A percentile compares a stretch with the other conserved stretches of the same genome.
Conservation (phyloP, 768 basidiomycete species). For the Lyophyllum semitale region DNA sequence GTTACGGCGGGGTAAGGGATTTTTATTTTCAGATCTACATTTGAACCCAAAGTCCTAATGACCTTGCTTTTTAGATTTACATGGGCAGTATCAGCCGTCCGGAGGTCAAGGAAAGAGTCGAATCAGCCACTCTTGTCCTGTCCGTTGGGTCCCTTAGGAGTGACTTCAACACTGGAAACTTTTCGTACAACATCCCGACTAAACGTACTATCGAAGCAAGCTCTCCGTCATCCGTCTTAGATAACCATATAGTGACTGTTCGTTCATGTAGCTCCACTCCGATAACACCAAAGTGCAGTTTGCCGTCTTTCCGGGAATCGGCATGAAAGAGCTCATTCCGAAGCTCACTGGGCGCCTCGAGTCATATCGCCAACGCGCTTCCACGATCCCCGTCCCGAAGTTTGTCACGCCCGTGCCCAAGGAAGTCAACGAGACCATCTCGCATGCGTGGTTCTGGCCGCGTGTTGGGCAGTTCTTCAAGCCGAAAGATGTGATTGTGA, state of each 20-base stretch:
- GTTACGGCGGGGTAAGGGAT: constrained; percentile 76
- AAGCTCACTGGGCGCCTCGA: constrained; percentile 61
- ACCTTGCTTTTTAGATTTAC: constrained; percentile 54
- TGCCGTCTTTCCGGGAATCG: constrained; percentile 63
- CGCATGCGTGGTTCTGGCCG: constrained; percentile 87
- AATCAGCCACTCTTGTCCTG: constrained; percentile 73
- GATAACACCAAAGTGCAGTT: constrained; percentile 67
- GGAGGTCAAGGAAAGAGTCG: constrained; percentile 68
- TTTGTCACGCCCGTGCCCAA: constrained; percentile 47
- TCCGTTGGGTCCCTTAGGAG: constrained; percentile 71
- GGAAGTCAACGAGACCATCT: constrained; percentile 56
- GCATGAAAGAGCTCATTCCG: constrained; percentile 79
- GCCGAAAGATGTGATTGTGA: constrained; percentile 73
- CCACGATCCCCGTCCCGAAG: constrained; percentile 46
- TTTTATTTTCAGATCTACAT: background rate
- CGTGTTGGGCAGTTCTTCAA: constrained; percentile 72
- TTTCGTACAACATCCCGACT: constrained; percentile 71
- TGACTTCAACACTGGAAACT: constrained; percentile 90
- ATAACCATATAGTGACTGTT: background rate
- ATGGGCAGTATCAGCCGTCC: constrained; percentile 72
- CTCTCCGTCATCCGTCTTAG: background rate
- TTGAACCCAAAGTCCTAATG: background rate
- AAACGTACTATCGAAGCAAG: constrained; percentile 63
- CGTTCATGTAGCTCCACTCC: constrained; percentile 65
- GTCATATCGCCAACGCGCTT: constrained; percentile 39